Percentiles rank a stretch among this genome's conserved stretches.
Conservation (phyloP, 2,329 filamentous ascomycete species). For the Ceratocystis cubensis region DNA sequence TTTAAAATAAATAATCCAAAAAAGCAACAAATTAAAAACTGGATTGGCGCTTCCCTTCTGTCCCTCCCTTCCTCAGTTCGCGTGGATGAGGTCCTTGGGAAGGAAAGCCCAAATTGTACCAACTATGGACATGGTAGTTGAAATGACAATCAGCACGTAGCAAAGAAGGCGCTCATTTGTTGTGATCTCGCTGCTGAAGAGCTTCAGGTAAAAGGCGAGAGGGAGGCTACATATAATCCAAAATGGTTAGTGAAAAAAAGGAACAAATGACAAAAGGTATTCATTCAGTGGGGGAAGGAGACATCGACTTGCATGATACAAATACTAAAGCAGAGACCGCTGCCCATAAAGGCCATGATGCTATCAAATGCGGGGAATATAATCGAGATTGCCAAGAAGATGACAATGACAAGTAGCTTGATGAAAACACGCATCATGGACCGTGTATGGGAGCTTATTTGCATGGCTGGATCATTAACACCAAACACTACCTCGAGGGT, state of each 20-base stretch:
- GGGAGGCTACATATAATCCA: slow-evolving; percentile 42
- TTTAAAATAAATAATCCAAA: neutral
- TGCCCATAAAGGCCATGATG: slow-evolving; percentile 84
- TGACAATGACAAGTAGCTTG: slow-evolving; percentile 52
- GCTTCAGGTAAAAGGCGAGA: slow-evolving; percentile 75
- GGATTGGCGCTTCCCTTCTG: neutral
- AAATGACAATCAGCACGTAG: slow-evolving; percentile 57
- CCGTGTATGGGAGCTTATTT: slow-evolving; percentile 32
- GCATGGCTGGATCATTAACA: slow-evolving; percentile 40
- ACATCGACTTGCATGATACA: slow-evolving; percentile 57
- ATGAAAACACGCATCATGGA: slow-evolving; percentile 34
- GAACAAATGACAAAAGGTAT: neutral
- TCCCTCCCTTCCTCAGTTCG: slow-evolving; percentile 28
- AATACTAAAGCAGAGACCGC: slow-evolving; percentile 82
- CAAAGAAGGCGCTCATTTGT: slow-evolving; percentile 50
- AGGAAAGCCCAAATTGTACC: slow-evolving; percentile 84
- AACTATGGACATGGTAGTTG: slow-evolving; percentile 54
- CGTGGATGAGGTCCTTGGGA: slow-evolving; percentile 60
- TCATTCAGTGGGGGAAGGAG: neutral
- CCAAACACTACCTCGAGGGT: slow-evolving; percentile 73
- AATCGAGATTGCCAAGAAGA: slow-evolving; percentile 63
- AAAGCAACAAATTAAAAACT: neutral
- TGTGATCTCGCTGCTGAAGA: slow-evolving; percentile 64
- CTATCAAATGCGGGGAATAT: slow-evolving; percentile 67
- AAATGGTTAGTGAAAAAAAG: neutral